Percentiles rank a stretch among this genome's conserved stretches.
Evolutionary conservation across 495 filamentous ascomycete species (phyloP).

Genomic region (Penicillium herquei): DNA sequence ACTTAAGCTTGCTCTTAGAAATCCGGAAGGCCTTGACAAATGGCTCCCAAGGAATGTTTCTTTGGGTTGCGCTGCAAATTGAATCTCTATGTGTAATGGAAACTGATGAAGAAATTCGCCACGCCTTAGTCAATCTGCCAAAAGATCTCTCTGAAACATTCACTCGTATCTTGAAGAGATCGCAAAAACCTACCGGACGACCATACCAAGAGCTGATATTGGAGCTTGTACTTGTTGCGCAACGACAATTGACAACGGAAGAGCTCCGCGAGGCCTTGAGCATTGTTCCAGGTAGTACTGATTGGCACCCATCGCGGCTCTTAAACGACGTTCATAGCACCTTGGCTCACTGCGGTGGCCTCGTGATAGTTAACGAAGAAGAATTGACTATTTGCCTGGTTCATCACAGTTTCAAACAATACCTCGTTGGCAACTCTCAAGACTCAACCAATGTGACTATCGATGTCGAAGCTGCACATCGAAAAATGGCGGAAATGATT

Average conservation of each 20-base stretch:
- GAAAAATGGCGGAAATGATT: neutral
- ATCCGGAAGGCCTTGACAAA: slow-evolving; percentile 8
- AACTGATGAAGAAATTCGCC: slow-evolving; percentile 40
- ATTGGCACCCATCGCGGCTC: slow-evolving; percentile 32
- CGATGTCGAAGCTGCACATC: neutral
- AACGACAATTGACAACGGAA: slow-evolving; percentile 33
- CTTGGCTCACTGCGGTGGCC: slow-evolving; percentile 37
- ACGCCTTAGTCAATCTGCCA: slow-evolving; percentile 38
- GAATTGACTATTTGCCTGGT: slow-evolving; percentile 35
- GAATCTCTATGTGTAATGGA: slow-evolving; percentile 33
- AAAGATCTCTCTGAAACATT: slow-evolving; percentile 25
- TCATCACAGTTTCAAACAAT: slow-evolving; percentile 45
- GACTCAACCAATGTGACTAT: neutral
- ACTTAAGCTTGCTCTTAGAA: slow-evolving; percentile 30
- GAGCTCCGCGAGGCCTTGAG: slow-evolving; percentile 43
- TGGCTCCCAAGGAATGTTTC: slow-evolving; percentile 37
- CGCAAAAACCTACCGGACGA: slow-evolving; percentile 24
- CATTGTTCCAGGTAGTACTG: slow-evolving; percentile 30
- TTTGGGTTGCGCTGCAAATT: slow-evolving; percentile 47
- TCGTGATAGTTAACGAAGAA: slow-evolving; percentile 45
- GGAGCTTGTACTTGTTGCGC: slow-evolving; percentile 20
- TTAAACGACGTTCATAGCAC: slow-evolving; percentile 34
- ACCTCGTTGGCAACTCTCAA: slow-evolving; percentile 23
- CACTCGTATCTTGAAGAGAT: slow-evolving; percentile 34
- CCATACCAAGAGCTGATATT: slow-evolving; percentile 5